These are phyloP conservation scores for Argentina anserina DNA, from an alignment of 306 rosid genomes.

Conservation along the genomic window DNA sequence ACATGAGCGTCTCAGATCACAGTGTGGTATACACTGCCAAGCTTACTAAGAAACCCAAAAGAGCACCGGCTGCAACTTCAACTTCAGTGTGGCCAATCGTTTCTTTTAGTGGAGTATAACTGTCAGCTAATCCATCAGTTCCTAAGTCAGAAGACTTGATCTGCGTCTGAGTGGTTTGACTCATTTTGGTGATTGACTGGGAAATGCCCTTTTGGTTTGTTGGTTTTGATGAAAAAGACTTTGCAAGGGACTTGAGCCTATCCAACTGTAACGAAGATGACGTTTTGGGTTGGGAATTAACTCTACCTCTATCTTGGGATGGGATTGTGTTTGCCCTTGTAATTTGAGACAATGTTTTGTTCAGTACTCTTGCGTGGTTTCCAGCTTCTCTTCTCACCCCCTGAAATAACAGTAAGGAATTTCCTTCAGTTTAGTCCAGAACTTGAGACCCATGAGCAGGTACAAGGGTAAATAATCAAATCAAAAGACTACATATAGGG, in stretches of 20 bases:
- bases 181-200: constrained; percentile 8
- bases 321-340: constrained; percentile 23
- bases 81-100: constrained; percentile 80
- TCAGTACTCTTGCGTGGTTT: constrained; percentile 62
- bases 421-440: not conserved
- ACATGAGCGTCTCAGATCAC: constrained; percentile 4
- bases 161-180: constrained; percentile 26
- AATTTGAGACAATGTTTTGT: constrained; percentile 38
- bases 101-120: constrained; percentile 45
- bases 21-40: constrained; percentile 32
- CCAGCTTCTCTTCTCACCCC: constrained; percentile 99
- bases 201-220: too few relatives aligned
- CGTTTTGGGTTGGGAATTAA: constrained; percentile 42
- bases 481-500: not conserved
- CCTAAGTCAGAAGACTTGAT: constrained; percentile 20
- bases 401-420: constrained; percentile 38
- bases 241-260: constrained; percentile 28
- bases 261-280: constrained; percentile 32
- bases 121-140: constrained; percentile 25
- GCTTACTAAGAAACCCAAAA: constrained; percentile 65
- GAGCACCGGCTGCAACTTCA: constrained; percentile 81
- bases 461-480: not conserved
- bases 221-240: constrained; percentile 28
- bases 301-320: constrained; percentile 36
- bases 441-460: not conserved